Evolutionary conservation across 129 eudicot species (phyloP), one percentile per base, ranked within the genome.

Genomic region (Helianthus tuberosus): DNA sequence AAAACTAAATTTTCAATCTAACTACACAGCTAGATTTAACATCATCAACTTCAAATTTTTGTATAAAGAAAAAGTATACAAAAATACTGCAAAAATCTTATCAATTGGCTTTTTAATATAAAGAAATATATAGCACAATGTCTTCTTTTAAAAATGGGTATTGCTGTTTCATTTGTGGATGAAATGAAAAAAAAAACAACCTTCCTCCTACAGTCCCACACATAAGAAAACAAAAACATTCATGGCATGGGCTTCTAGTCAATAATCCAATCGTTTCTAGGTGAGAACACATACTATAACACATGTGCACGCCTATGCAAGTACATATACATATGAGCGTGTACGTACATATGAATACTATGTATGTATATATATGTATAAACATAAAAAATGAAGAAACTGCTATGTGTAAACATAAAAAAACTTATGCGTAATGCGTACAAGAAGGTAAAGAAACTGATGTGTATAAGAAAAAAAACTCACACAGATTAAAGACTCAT

Each of bases 11-110:
- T 29, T 61, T 32, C 20, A 53, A 53, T 27, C 66, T 29, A 59
- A 11, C n/a, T 59, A 59, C 64, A 59, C 27, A 59, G 64, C 64
- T 25, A 59, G 64, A 59, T 25, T n/a, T 25, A 23, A 32, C 66
- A 61, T 11, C 25, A 27, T 6, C 43, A 61, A 27, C 32, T 27
- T 27, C 32, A 27, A 27, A 27, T 27, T 27, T 27, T 27, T 27
- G 32, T 27, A 27, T 27, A 2, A 27, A 57, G 35, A 4, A 29
- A 12, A 61, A 5, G 46, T 29, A 61, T 4, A 61, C 4, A 61
- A 29, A 60, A 32, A 29, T 29, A 61, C 44, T 23, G 44, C 6
- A 53, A 53, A 8, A 14, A 14, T 16, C 58, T 51, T 13, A 51
- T 4, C 12, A 61, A 29, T 14, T 10, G 2, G 9, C 43, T 61